Evolutionary conservation across 176 grass and related monocot species (phyloP), one percentile per base, ranked within the genome.

Genomic region (Urochloa ruziziensis): DNA sequence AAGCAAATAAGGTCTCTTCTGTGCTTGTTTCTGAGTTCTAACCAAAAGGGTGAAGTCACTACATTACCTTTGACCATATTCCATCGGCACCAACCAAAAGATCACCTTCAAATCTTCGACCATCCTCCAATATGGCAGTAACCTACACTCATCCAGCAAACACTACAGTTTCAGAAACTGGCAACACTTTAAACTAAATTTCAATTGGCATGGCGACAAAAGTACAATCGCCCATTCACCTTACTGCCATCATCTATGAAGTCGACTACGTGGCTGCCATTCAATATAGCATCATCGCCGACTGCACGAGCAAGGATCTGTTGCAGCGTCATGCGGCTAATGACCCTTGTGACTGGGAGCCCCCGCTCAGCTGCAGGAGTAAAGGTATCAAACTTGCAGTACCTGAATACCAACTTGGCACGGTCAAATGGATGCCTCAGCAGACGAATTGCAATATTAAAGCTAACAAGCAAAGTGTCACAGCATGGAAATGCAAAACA

Each of bases 361-460:
- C 96, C 96, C 68, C 96, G 68, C 53, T 98, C 96, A 30, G 75
- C 87, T 62, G 93, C 93, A 80, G 96, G 96, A 70, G 96, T 98
- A 79, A 98, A 96, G 23, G 93, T 98, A 80, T 96, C 96, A 84
- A 98, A 98, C 85, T 98, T 98, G 85, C 89, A 88, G 87, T 98
- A 98, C 93, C 93, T 98, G 89, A 85, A 94, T 80, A 76, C 64
- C 53, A 90, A 94, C 59, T 79, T 65, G 51, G 39, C 67, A 83
- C 60, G 18, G 84, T 90, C 89, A 90, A 92, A 83, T 64, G 61
- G 52, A 79, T 83, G 86, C 78, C 59, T 86, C n/a, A 11, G 63
- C 42, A 75, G n/a, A 56, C 24, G 53, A 60, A 53, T 54, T 25
- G 1, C 6, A 7, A 44, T 77, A 5, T 59, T 58, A 46, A 82